phyloP scores from a whole-genome alignment of 371 early-diverging fungal species.

The Mucor sp. region DNA sequence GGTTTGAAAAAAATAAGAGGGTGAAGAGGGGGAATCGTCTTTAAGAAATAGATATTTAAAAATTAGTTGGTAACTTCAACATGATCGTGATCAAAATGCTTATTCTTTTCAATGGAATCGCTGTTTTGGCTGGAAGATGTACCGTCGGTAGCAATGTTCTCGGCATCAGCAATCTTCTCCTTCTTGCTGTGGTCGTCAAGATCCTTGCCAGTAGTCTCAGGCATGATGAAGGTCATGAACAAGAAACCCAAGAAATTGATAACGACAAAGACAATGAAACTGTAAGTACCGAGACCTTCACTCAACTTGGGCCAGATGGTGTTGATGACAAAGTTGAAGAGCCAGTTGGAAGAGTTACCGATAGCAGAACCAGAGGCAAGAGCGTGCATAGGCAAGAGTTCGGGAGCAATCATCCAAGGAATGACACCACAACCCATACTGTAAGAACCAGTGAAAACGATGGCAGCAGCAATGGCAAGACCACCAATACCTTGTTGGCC shows the following conservation, averaged over 20 bases:
- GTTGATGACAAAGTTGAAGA: constrained; percentile 48
- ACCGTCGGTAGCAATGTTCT: neutral
- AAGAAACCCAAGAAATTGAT: constrained; percentile 49
- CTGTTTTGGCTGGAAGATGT: constrained; percentile 3
- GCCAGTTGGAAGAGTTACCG: constrained; percentile 47
- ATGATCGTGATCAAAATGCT: constrained; percentile 1
- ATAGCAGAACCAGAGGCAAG: constrained; percentile 49
- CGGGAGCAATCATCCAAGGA: constrained; percentile 55
- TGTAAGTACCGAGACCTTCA: constrained; percentile 31
- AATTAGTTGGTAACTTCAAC: constrained; percentile 4
- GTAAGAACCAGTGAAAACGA: constrained; percentile 43
- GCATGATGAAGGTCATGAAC: constrained; percentile 43
- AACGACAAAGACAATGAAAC: constrained; percentile 43
- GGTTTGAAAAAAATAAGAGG: neutral
- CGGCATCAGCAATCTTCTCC: constrained; percentile 5
- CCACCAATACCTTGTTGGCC: constrained; percentile 26
- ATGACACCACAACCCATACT: constrained; percentile 53
- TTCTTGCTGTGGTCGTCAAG: constrained; percentile 31
- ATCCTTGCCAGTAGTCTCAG: constrained; percentile 45
- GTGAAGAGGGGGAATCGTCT: neutral
- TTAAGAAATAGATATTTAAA: neutral
- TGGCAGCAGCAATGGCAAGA: constrained; percentile 41
- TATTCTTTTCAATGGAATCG: constrained; percentile 1
- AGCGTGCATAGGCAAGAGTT: constrained; percentile 47
- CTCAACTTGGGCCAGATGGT: constrained; percentile 45